Evolutionary conservation across 148 eudicot species (phyloP).

Genomic region (Spergularia marina): DNA sequence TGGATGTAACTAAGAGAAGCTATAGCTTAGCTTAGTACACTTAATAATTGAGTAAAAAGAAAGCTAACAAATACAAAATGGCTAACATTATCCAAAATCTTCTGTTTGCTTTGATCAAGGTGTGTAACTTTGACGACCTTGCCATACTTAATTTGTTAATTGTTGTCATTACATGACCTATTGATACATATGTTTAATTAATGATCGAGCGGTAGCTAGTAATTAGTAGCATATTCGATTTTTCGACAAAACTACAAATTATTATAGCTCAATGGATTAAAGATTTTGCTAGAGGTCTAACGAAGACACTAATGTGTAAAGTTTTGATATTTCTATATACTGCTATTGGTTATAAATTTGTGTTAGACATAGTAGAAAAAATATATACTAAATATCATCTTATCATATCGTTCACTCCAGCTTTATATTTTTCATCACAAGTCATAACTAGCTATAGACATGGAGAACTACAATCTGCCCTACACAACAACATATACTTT

Average conservation of each 20-base stretch:
- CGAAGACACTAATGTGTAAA: not conserved
- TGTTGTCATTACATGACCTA: too few species aligned
- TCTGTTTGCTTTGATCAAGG: not conserved
- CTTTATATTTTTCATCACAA: not conserved
- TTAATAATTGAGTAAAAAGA: slow-evolving; percentile 2
- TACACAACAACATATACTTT: not conserved
- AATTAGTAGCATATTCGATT: too few species aligned
- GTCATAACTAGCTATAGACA: not conserved
- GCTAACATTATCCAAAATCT: slow-evolving; percentile 7
- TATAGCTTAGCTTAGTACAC: not conserved
- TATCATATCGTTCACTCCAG: not conserved
- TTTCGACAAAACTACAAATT: too few species aligned
- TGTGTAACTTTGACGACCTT: not conserved
- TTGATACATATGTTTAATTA: too few species aligned
- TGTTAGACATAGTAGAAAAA: too few species aligned
- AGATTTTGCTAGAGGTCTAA: too few species aligned
- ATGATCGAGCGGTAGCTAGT: too few species aligned
- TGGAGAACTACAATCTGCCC: not conserved
- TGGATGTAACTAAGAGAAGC: too few species aligned
- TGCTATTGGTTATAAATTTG: not conserved
- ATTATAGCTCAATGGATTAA: too few species aligned
- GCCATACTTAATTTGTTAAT: too few species aligned
- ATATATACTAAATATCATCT: not conserved
- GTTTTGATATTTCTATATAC: not conserved
- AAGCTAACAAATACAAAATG: not conserved